These are phyloP conservation scores for Pontederia paniculata DNA, from an alignment of 176 grass and related monocot species.

Conservation along the genomic window DNA sequence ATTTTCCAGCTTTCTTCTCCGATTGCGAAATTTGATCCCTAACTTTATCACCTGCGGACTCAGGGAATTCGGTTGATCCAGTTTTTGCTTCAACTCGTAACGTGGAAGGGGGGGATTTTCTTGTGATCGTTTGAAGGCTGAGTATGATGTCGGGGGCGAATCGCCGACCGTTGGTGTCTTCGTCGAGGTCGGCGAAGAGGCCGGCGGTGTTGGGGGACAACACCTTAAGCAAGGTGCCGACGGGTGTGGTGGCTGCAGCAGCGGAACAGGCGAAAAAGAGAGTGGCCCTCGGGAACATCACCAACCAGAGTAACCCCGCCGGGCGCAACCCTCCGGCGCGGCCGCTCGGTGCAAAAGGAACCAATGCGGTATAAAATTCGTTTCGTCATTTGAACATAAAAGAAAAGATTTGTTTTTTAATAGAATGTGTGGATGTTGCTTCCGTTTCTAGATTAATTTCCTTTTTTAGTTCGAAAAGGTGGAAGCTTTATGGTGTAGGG, in stretches of 20 bases:
- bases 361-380: constrained; percentile 14
- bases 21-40: too few relatives aligned
- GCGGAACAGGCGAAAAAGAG: constrained; percentile 61
- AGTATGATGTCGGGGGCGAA: constrained; percentile 15
- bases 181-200: constrained; percentile 36
- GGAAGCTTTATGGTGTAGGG: too few relatives aligned
- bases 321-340: neutral
- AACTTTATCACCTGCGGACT: too few relatives aligned
- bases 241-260: neutral
- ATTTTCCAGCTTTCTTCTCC: too few relatives aligned
- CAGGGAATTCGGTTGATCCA: too few relatives aligned
- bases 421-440: too few relatives aligned
- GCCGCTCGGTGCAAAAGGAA: constrained; percentile 20
- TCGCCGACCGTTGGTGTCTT: constrained; percentile 16
- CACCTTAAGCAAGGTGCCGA: constrained; percentile 3
- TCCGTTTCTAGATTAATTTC: too few relatives aligned
- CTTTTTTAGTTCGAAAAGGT: too few relatives aligned
- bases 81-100: too few relatives aligned
- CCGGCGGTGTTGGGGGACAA: constrained; percentile 21
- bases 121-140: too few relatives aligned
- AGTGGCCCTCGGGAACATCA: constrained; percentile 66
- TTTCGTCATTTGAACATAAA: neutral
- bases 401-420: too few relatives aligned
- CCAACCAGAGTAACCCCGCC: constrained; percentile 31
- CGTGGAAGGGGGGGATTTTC: too few relatives aligned